Base-by-base conservation (phyloP, 139 green algal species). In the Chlamydomonas eustigma region DNA sequence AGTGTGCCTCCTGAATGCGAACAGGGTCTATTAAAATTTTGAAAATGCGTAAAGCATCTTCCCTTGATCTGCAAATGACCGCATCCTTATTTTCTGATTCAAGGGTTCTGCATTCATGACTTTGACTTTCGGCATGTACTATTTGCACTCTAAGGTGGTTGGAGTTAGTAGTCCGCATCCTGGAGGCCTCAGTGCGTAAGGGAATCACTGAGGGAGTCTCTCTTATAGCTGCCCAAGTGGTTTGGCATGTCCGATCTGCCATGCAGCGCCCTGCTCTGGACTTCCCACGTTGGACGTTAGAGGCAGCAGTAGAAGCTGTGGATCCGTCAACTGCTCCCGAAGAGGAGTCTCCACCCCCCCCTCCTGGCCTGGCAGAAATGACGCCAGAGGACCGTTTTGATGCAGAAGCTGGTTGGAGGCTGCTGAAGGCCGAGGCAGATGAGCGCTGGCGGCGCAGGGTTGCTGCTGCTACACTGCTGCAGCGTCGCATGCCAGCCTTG, bases 401-500 rank as follows among this genome's bases (percentile, higher is more conserved):
- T 0, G 77, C 63, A 28, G 63, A 82, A 5, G 71, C 77, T 4
- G 71, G 71, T 1, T 58, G 37, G 1, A 22, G n/a, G 2, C 31
- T 51, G 31, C 31, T 5, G n/a, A 24, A 51, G 69, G 37, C 75
- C 37, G 76, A n/a, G 31, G 34, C 30, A 2, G 71, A 71, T 35
- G 69, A 51, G 37, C 22, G 22, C 3, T 73, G 70, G 44, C 65
- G 69, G 39, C 52, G 75, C 28, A 78, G 81, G 25, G 35, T 85
- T 18, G 77, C 80, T 4, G 78, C 81, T 8, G 79, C 70, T 30
- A 36, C 68, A 32, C 71, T 91, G 39, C 80, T 91, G 81, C 85
- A 90, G 78, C 71, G 71, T 37, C 77, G 85, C 8, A 77, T 89
- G 66, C 83, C 81, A 6, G 37, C 71, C 24, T 67, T 92, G 78